These are phyloP conservation scores for Teratosphaeria epicoccoides DNA, from an alignment of 2,329 filamentous ascomycete genomes.

Conservation along the genomic window DNA sequence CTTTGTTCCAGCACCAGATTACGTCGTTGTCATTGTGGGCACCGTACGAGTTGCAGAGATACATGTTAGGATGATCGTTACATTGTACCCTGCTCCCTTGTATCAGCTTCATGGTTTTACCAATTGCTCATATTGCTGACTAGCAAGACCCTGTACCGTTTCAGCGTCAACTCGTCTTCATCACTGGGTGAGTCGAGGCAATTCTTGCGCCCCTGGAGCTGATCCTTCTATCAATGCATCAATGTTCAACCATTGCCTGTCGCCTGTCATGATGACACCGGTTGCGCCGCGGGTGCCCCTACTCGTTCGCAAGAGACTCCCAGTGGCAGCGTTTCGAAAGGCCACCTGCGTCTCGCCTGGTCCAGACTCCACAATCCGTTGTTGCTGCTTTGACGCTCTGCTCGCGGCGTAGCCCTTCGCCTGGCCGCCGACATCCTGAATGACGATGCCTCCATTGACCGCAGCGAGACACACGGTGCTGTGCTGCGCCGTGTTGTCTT, in stretches of 20 bases:
- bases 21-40: background rate
- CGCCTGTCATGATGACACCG: background rate
- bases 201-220: background rate
- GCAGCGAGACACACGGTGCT: background rate
- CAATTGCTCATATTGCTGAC: background rate
- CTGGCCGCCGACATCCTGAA: background rate
- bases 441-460: background rate
- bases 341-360: background rate
- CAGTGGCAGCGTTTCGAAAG: background rate
- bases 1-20: background rate
- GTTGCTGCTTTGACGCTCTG: background rate
- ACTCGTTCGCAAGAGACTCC: background rate
- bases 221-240: background rate
- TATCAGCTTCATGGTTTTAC: background rate
- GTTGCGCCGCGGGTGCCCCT: background rate
- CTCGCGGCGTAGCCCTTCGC: background rate
- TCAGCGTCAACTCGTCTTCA: background rate
- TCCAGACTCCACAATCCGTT: background rate
- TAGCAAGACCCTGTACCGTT: background rate
- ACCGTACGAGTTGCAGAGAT: background rate
- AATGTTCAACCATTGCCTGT: constrained; percentile 1
- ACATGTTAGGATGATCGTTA: background rate
- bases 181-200: background rate
- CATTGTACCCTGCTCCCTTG: background rate
- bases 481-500: background rate